Evolutionary conservation across 2,329 filamentous ascomycete genomes (phyloP), one percentile per base, ranked within the genome.

Genomic region (Trichoderma citrinoviride): DNA sequence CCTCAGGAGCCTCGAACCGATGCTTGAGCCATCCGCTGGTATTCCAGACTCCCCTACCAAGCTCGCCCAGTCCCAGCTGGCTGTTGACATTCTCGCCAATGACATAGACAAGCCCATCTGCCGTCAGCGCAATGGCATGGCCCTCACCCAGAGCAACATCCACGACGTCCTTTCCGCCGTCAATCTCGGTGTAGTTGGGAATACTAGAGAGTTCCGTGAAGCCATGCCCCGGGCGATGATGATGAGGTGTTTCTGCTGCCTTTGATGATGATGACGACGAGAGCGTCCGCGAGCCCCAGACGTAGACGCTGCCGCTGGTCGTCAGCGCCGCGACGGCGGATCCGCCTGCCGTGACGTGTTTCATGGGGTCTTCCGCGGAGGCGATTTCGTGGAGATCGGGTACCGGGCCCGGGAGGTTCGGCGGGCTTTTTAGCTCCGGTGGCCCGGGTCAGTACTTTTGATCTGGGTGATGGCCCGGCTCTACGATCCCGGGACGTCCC

Each of bases 311-410:
- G 27, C 82, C 78, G 37, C 82, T 78, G 2, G 79, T 75, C 0
- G 86, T 89, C 49, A 90, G 69, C 0, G 86, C 87, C 3, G 83
- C 85, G 2, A 83, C 75, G 3, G 82, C 75, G 70, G 87, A 88
- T 0, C 87, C 87, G 2, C 82, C 82, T 3, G 82, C 82, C 4
- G 78, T 79, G 27, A 90, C 76, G 69, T 83, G 85, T 33, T 70
- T 76, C 55, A 90, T 80, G 14, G 80, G 52, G 77, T 85, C 21
- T 75, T 82, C 65, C n/a, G 53, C 25, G 23, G 46, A 50, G 46
- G 27, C 29, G 76, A 89, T 76, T 62, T 83, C 80, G 5, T 73
- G 73, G 0, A 90, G 77, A 53, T 83, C 81, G 23, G 78, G 70
- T 4, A 89, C 78, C 0, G 76, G 65, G 3, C 76, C 73, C 6